Evolutionary conservation across 306 rosid genomes (phyloP), one percentile per base, ranked within the genome.

Genomic region (Betula pendula): DNA sequence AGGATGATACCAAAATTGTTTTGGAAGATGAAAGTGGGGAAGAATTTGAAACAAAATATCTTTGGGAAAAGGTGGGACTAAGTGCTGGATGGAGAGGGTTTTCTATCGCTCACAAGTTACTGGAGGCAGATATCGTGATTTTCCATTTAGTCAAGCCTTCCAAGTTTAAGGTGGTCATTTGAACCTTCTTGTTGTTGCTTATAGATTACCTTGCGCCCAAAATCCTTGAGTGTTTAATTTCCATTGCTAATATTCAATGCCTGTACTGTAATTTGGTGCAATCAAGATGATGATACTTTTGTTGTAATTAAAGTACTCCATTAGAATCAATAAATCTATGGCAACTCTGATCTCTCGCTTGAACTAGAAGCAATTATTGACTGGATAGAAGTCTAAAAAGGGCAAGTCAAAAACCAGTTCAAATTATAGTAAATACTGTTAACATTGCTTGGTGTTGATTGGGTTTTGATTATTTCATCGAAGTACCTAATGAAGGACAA

Each of bases 81-180:
- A 87, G 90, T 75, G 87, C 59, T 62, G 90, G 91, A 71, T 87
- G 93, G 93, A 87, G 79, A 81, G 45, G 63, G 2, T 87, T 89
- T 77, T 81, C 88, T 12, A 13, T 72, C 4, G 81, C 75, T 75
- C 91, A 85, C 80, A 77, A 81, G 3, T 49, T 89, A 35, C 27
- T 53, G 25, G 74, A 68, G 60, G 82, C 80, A 66, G 93, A 87
- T 81, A 86, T 59, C 20, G 55, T 83, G 8, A 74, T 85, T 49
- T 87, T 87, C 75, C 85, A 85, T 14, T 55, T 79, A 79, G 79
- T 81, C 68, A 38, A 78, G 55, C 88, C 79, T 75, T 22, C 67
- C 52, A 87, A 72, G 51, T 85, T 87, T 68, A 87, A 83, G 91
- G 91, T 89, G 59, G 79, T 33, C 74, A 33, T 42, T 80, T 69